Percentiles rank a stretch among this genome's conserved stretches.
phyloP scores from a whole-genome alignment of 495 filamentous ascomycete species.

The Aspergillus haitiensis region DNA sequence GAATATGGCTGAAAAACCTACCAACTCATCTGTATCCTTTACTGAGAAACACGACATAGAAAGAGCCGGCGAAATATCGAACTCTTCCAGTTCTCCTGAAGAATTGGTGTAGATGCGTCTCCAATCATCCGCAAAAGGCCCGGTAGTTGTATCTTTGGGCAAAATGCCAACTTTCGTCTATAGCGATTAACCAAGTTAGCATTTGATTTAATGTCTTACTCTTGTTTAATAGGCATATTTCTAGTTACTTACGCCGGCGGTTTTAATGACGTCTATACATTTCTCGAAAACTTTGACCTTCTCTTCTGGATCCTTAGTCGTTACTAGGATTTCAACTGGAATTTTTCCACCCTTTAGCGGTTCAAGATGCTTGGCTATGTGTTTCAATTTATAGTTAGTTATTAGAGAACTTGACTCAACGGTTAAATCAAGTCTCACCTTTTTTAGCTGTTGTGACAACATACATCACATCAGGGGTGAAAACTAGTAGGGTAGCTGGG shows the following conservation, averaged over 20 bases:
- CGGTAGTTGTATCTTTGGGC: slow-evolving; percentile 76
- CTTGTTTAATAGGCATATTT: background rate
- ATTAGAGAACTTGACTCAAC: background rate
- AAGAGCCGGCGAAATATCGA: slow-evolving; percentile 80
- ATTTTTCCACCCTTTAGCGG: slow-evolving; percentile 88
- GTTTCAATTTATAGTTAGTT: background rate
- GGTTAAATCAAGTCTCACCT: slow-evolving; percentile 52
- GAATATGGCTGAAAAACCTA: slow-evolving; percentile 33
- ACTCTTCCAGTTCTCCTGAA: slow-evolving; percentile 81
- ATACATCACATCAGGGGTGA: slow-evolving; percentile 83
- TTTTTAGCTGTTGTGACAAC: slow-evolving; percentile 97
- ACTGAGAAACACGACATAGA: slow-evolving; percentile 84
- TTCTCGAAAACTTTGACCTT: slow-evolving; percentile 85
- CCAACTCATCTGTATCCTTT: slow-evolving; percentile 92
- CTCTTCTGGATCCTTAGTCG: slow-evolving; percentile 83
- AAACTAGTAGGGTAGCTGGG: slow-evolving; percentile 87
- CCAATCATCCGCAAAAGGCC: slow-evolving; percentile 96
- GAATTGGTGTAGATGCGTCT: slow-evolving; percentile 73
- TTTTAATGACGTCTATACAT: slow-evolving; percentile 81
- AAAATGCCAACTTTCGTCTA: slow-evolving; percentile 88
- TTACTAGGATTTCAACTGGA: slow-evolving; percentile 82
- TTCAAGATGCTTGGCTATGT: slow-evolving; percentile 85
- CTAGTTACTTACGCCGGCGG: slow-evolving; percentile 66
- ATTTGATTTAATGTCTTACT: too few relatives aligned
- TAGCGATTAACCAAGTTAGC: background rate